phyloP scores from a whole-genome alignment of 139 green algal genomes.

The Spirogloea muscicola region DNA sequence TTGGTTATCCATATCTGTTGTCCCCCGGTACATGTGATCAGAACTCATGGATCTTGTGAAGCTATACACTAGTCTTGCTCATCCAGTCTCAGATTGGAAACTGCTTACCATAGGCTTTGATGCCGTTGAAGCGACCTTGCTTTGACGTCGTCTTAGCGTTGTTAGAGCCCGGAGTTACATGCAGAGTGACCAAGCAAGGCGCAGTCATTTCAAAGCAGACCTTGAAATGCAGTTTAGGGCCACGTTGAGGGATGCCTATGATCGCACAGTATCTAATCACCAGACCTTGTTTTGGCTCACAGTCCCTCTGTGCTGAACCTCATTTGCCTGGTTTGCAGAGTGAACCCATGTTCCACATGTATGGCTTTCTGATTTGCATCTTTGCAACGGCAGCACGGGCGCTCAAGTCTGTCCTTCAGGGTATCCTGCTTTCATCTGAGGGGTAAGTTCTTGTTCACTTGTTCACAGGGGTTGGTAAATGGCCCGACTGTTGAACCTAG shows the following conservation, averaged over 20 bases:
- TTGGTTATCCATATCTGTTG: neutral
- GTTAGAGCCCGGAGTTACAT: too few species aligned
- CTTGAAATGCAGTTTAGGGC: too few species aligned
- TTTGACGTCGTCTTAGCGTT: neutral
- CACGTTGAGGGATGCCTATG: too few species aligned
- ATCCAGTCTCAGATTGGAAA: neutral
- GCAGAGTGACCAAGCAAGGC: too few species aligned
- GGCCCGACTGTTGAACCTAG: neutral
- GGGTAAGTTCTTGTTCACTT: constrained; percentile 31
- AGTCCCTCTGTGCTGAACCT: neutral
- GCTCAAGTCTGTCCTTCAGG: constrained; percentile 80
- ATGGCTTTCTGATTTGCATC: constrained; percentile 79
- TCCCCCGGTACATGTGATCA: neutral
- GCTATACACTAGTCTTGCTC: neutral
- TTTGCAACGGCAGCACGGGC: constrained; percentile 65
- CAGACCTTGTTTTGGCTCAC: too few species aligned
- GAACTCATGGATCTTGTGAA: neutral
- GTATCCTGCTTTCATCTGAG: constrained; percentile 61
- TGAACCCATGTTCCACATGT: constrained; percentile 80
- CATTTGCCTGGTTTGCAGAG: constrained; percentile 44
- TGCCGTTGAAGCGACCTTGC: neutral
- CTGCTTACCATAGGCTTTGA: neutral
- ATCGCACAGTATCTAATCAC: too few species aligned
- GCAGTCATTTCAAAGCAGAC: too few species aligned
- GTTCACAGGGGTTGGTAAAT: too few species aligned